Percentiles rank a stretch among this genome's conserved stretches.
These are phyloP conservation scores for Cyberlindnera mississippiensis DNA, from an alignment of 805 yeast genomes.

Conservation along the genomic window DNA sequence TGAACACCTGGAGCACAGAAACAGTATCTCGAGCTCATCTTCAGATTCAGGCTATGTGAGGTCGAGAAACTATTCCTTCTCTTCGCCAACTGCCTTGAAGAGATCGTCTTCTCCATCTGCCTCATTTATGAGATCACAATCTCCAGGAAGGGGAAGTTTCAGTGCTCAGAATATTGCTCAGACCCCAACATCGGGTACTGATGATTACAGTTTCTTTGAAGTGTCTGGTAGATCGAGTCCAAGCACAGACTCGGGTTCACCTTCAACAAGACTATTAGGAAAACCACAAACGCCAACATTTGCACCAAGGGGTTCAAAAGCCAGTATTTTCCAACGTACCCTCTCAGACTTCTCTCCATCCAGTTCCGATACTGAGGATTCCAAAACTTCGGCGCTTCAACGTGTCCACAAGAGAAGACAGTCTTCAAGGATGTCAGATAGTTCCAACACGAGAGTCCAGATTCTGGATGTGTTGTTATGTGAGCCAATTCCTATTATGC, in stretches of 20 bases:
- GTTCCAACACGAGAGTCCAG: conserved; percentile 24
- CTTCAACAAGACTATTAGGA: conserved; percentile 17
- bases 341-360: conserved; percentile 44
- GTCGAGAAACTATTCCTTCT: conserved; percentile 29
- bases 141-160: conserved; percentile 29
- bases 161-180: conserved; percentile 14
- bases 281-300: conserved; percentile 24
- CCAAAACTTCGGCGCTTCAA: conserved; percentile 44
- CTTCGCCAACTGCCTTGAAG: conserved; percentile 38
- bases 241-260: conserved; percentile 30
- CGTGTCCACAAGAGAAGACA: conserved; percentile 53
- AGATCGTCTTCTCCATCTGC: conserved; percentile 44
- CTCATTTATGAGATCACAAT: conserved; percentile 28
- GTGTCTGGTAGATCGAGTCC: conserved; percentile 33
- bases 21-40: conserved; percentile 36
- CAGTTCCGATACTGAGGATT: conserved; percentile 64
- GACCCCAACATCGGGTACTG: conserved; percentile 29
- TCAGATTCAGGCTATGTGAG: conserved; percentile 29
- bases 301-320: conserved; percentile 20
- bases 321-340: conserved; percentile 22
- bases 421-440: conserved; percentile 36
- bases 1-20: conserved; percentile 57
- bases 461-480: conserved; percentile 70
- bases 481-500: conserved; percentile 80
- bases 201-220: conserved; percentile 26